Evolutionary conservation across 2,329 filamentous ascomycete genomes (phyloP).

Genomic region (Xylaria sp.): DNA sequence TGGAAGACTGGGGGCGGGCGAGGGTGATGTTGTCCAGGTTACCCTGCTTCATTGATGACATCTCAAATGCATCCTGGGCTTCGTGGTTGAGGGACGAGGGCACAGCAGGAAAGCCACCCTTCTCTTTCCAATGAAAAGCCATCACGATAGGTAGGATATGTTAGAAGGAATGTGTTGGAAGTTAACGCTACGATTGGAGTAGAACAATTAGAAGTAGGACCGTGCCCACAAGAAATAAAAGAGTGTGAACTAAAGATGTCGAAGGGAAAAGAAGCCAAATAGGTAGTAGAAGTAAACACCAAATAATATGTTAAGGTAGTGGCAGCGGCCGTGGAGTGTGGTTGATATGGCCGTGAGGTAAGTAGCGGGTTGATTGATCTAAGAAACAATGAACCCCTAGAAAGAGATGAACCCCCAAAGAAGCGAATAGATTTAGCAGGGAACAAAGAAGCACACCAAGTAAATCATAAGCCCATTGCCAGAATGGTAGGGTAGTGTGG

Average conservation of each 20-base stretch:
- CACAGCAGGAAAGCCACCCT: conserved; percentile 23
- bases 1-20: conserved; percentile 49
- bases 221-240: conserved; percentile 16
- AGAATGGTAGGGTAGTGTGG: conserved; percentile 28
- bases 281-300: conserved; percentile 19
- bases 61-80: conserved; percentile 46
- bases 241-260: neutral
- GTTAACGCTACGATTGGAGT: neutral
- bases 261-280: neutral
- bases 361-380: neutral
- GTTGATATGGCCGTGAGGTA: conserved; percentile 23
- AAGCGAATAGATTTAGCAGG: conserved; percentile 21
- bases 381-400: conserved; percentile 27
- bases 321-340: neutral
- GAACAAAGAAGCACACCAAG: conserved; percentile 39
- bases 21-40: conserved; percentile 7
- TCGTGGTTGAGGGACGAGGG: conserved; percentile 48
- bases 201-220: conserved; percentile 7
- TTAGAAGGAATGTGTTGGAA: conserved; percentile 22
- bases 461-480: conserved; percentile 35
- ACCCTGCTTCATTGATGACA: conserved; percentile 36
- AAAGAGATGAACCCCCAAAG: conserved; percentile 27
- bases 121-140: conserved; percentile 37
- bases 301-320: neutral
- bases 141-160: conserved; percentile 35